These are phyloP conservation scores for Lathyrus oleraceus DNA, from an alignment of 306 rosid genomes.

Conservation along the genomic window DNA sequence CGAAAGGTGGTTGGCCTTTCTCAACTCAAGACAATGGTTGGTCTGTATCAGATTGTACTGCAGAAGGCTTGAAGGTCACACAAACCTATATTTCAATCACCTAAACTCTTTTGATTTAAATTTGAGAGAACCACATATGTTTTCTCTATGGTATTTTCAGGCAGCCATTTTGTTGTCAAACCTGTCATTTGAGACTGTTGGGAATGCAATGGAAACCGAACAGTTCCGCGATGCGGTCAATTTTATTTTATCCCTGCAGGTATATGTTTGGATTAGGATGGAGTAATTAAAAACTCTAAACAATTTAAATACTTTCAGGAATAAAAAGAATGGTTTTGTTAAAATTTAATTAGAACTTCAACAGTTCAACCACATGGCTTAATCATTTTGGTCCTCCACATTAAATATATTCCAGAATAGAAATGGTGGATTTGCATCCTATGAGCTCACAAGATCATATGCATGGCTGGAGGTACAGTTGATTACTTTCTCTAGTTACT, in stretches of 20 bases:
- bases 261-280: too few relatives aligned
- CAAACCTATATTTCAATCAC: neutral
- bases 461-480: constrained; percentile 64
- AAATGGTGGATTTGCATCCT: constrained; percentile 79
- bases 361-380: neutral
- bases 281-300: too few relatives aligned
- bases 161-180: constrained; percentile 57
- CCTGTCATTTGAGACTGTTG: constrained; percentile 55
- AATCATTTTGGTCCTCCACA: neutral
- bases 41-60: constrained; percentile 71
- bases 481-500: neutral
- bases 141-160: constrained; percentile 35
- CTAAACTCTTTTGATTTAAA: too few relatives aligned
- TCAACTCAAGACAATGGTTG: constrained; percentile 74
- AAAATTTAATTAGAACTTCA: constrained; percentile 2
- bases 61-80: constrained; percentile 68
- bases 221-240: constrained; percentile 55
- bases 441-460: constrained; percentile 82
- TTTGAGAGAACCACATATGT: neutral
- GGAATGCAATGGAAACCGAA: constrained; percentile 45
- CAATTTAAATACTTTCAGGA: too few relatives aligned
- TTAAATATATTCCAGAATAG: constrained; percentile 45
- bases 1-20: constrained; percentile 82
- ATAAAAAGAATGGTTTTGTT: neutral
- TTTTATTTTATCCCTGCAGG: constrained; percentile 65